Conservation (phyloP, 225 moss, liverwort and hornwort species). For the Thuidium tamariscinum region DNA sequence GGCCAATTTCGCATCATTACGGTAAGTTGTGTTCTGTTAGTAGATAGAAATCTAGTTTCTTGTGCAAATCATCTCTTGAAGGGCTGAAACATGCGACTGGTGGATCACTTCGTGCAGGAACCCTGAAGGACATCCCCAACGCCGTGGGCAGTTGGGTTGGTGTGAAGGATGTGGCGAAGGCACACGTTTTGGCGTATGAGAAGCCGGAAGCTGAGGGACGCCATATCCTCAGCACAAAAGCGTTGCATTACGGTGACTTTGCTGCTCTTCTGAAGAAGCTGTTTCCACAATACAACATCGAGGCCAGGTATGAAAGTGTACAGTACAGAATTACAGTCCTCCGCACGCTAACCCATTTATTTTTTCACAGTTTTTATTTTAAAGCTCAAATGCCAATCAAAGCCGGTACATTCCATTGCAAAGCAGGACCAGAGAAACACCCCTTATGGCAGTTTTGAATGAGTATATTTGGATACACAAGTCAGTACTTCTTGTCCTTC, state of each 20-base stretch:
- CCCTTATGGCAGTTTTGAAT: neutral
- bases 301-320: conserved; percentile 9
- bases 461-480: neutral
- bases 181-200: conserved; percentile 57
- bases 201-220: conserved; percentile 58
- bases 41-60: too few species aligned
- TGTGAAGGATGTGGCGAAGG: conserved; percentile 49
- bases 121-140: neutral
- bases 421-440: neutral
- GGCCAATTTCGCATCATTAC: too few species aligned
- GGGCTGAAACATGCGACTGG: neutral
- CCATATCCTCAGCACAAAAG: conserved; percentile 1
- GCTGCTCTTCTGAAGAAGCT: conserved; percentile 19
- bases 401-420: neutral
- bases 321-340: neutral
- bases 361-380: too few species aligned
- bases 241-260: conserved; percentile 16
- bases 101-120: neutral
- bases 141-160: conserved; percentile 1
- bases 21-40: too few species aligned
- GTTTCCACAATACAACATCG: conserved; percentile 33
- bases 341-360: neutral
- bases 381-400: neutral
- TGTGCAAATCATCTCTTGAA: too few species aligned
- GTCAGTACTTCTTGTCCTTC: neutral